Base-by-base conservation (phyloP, 2,329 filamentous ascomycete genomes). In the Myriosclerotinia curreyana region DNA sequence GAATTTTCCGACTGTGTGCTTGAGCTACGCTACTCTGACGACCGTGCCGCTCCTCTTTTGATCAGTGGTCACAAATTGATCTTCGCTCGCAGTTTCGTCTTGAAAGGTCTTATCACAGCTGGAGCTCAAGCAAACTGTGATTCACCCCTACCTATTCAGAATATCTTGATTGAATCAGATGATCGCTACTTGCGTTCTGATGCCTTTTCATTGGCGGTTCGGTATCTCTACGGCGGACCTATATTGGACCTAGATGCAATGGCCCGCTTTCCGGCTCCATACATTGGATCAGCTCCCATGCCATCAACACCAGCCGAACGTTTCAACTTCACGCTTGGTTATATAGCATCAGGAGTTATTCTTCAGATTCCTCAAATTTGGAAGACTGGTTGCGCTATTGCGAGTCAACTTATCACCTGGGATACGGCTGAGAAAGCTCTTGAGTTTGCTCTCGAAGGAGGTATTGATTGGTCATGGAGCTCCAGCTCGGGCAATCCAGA, bases 331-430 rank as follows among this genome's bases (percentile, higher is more conserved):
- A 82, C 82, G n/a, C 75, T 91, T 25, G 84, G 85, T 31, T 89
- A 89, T 70, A 82, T 86, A 53, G 85, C 86, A 34, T 83, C 86
- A 6, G 88, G 86, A 0, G 78, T 83, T 58, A 76, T 85, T 48
- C 77, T 91, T 20, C 77, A 79, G 49, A 81, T 87, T 71, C 78
- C 77, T 2, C 79, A 80, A 31, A 80, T 90, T 34, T 77, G 82
- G 14, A 75, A 79, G 53, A 82, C 84, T 44, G 87, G 86, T 44
- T 76, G 88, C 34, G 82, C 85, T 55, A 80, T 88, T 66, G 86
- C 85, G 1, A 78, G 80, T 44, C 79, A 80, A 60, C 78, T 86
- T 5, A 71, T 90, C 50, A 80, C 79, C 66, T 90, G 86, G 86
- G 79, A 84, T 60, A 89, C 83, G 0, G 69, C 90, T 17, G 85